Evolutionary conservation across 768 basidiomycete species (phyloP), one percentile per base, ranked within the genome.

Genomic region (Auriculariales sp.): DNA sequence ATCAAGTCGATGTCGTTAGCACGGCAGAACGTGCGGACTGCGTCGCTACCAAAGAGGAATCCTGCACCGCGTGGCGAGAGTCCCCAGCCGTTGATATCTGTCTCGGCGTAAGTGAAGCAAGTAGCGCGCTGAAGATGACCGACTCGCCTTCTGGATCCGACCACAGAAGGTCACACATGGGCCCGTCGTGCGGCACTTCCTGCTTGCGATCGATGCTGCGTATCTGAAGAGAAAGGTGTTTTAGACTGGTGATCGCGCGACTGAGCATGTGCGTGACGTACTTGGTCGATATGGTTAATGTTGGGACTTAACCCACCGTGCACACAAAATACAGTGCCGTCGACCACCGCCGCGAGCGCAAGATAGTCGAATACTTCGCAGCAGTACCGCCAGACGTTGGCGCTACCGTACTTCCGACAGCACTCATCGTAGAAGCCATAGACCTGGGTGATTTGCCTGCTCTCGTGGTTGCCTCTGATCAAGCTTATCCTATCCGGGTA

Each of bases 131-230:
- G 15, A 27, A 50, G n/a, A 28, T 28, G 52, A 48, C 35, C 46
- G 56, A 61, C 74, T 55, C 50, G 92, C 92, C 93, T 64, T 98
- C 94, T 39, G 94, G 94, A 70, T 98, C 94, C 52, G 93, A 95
- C 94, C 94, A 98, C n/a, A 98, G 71, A 2, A 98, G 71, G 66
- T 98, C 94, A 60, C 94, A 98, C 94, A 98, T 97, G 6, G 92
- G 82, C 11, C 94, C 94, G 61, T 98, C 94, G 63, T 98, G 94
- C 25, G 94, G 94, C 22, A 98, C 94, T 62, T 98, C 94, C 64
- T 94, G 91, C 64, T 93, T 92, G 29, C 94, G 69, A 69, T 97
- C 93, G 58, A 98, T 94, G 31, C 81, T 74, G 47, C 94, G 84
- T 57, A 98, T 97, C 92, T 73, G 56, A 12, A 15, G 3, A 22